phyloP scores from a whole-genome alignment of 768 basidiomycete species.

The Mycena filopes region DNA sequence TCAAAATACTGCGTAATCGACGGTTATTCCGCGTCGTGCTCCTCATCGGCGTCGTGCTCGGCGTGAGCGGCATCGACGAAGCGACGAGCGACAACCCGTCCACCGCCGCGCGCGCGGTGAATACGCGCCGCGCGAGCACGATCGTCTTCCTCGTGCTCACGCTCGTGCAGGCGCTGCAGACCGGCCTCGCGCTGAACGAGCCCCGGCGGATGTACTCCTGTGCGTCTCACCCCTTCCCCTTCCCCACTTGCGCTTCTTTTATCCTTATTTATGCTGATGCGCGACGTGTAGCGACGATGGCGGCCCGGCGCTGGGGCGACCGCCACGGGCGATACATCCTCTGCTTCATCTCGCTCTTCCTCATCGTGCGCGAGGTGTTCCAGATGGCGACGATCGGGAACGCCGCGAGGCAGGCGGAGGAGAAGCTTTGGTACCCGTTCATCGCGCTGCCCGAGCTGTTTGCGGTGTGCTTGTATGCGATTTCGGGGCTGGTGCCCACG shows the following conservation, averaged over 20 bases:
- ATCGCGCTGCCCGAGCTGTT: constrained; percentile 52
- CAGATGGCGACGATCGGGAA: constrained; percentile 45
- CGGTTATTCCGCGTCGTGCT: constrained; percentile 44
- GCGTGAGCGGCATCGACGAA: constrained; percentile 44
- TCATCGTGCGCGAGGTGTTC: constrained; percentile 53
- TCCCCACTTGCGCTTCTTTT: not conserved
- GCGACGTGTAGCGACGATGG: constrained; percentile 17
- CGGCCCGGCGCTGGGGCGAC: constrained; percentile 36
- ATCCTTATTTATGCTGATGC: not conserved
- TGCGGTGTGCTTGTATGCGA: constrained; percentile 38
- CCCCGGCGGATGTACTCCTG: not conserved
- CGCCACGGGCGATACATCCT: constrained; percentile 45
- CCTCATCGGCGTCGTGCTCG: constrained; percentile 44
- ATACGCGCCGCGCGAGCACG: constrained; percentile 46
- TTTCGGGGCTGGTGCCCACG: constrained; percentile 20
- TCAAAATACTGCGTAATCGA: constrained; percentile 43
- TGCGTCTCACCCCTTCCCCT: constrained; percentile 1
- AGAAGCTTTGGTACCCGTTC: constrained; percentile 55
- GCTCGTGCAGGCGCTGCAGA: constrained; percentile 43
- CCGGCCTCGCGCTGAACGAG: too few species aligned
- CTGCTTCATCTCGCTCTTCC: constrained; percentile 44
- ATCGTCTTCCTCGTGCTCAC: constrained; percentile 51
- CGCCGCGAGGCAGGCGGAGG: constrained; percentile 40
- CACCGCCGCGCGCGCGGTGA: constrained; percentile 27
- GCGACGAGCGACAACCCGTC: constrained; percentile 30